Percentiles rank a stretch among this genome's conserved stretches.
These are phyloP conservation scores for Hemileia vastatrix DNA, from an alignment of 1,284 basidiomycete genomes.

Conservation along the genomic window DNA sequence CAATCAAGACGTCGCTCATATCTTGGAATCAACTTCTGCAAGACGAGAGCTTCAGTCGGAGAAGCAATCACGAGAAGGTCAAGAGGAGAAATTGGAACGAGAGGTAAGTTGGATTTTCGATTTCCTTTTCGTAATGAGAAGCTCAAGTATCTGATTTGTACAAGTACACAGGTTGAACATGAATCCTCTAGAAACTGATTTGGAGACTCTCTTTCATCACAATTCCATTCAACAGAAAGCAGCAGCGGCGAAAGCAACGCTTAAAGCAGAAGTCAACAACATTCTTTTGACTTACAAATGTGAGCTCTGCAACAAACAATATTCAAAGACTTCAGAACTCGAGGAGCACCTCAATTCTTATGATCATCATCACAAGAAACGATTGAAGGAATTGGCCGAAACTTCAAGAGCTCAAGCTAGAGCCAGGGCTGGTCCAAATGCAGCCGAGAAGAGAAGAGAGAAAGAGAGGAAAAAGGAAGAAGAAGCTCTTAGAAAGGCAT, in stretches of 20 bases:
- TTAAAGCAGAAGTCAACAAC: neutral
- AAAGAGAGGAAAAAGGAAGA: slow-evolving; percentile 56
- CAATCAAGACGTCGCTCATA: slow-evolving; percentile 90
- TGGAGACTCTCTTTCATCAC: too few relatives aligned
- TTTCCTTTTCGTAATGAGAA: neutral
- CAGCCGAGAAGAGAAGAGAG: slow-evolving; percentile 57
- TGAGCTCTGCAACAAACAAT: slow-evolving; percentile 21
- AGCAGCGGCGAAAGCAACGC: too few relatives aligned
- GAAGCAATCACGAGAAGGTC: slow-evolving; percentile 52
- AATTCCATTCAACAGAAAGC: too few relatives aligned
- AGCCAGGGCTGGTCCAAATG: too few relatives aligned
- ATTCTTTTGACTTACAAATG: slow-evolving; percentile 6
- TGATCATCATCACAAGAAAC: slow-evolving; percentile 23
- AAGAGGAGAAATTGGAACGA: neutral
- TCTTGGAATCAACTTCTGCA: slow-evolving; percentile 68
- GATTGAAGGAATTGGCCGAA: slow-evolving; percentile 17
- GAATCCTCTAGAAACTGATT: too few relatives aligned
- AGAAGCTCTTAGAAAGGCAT: slow-evolving; percentile 87
- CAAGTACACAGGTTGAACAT: too few relatives aligned
- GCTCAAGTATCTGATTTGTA: too few relatives aligned
- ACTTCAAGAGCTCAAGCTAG: slow-evolving; percentile 1
- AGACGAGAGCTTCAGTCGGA: slow-evolving; percentile 70
- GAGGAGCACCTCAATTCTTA: slow-evolving; percentile 18
- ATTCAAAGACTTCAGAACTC: slow-evolving; percentile 3
- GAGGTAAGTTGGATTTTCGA: neutral